These are phyloP conservation scores for Corylus heterophylla DNA, from an alignment of 306 rosid genomes.

Conservation along the genomic window DNA sequence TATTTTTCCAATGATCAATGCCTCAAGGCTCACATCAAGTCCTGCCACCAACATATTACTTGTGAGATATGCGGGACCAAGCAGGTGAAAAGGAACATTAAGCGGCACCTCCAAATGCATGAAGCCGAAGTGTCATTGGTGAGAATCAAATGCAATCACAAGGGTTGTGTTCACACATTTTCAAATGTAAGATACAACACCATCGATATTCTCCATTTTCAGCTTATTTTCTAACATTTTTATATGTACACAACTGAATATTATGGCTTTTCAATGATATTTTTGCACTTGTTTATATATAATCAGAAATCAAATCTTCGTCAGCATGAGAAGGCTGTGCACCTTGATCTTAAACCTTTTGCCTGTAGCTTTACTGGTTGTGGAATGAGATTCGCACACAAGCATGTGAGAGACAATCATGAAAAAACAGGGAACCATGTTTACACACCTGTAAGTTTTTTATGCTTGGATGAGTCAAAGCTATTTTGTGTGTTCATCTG, in stretches of 20 bases:
- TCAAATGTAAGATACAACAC: conserved; percentile 56
- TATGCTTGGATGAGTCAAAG: not conserved
- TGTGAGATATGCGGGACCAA: conserved; percentile 66
- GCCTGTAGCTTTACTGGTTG: conserved; percentile 73
- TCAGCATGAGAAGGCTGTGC: conserved; percentile 74
- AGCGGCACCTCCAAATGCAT: conserved; percentile 64
- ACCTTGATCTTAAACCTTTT: conserved; percentile 56
- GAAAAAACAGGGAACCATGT: conserved; percentile 63
- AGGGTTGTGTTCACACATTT: conserved; percentile 56
- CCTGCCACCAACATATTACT: conserved; percentile 60
- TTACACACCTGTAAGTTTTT: conserved; percentile 54
- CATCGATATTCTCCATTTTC: no score
- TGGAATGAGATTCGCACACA: conserved; percentile 83
- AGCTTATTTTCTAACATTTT: not conserved
- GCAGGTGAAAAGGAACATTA: conserved; percentile 74
- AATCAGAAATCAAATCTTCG: conserved; percentile 75
- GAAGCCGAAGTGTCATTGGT: conserved; percentile 32
- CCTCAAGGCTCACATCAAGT: conserved; percentile 62
- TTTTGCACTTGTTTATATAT: not conserved
- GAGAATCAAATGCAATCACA: conserved; percentile 46
- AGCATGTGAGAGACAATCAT: conserved; percentile 86
- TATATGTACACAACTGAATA: not conserved
- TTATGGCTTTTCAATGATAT: not conserved
- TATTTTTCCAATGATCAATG: conserved; percentile 58
- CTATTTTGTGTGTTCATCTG: not conserved